Base-by-base conservation (phyloP, 2,329 filamentous ascomycete genomes). In the Coniochaeta prunicola region DNA sequence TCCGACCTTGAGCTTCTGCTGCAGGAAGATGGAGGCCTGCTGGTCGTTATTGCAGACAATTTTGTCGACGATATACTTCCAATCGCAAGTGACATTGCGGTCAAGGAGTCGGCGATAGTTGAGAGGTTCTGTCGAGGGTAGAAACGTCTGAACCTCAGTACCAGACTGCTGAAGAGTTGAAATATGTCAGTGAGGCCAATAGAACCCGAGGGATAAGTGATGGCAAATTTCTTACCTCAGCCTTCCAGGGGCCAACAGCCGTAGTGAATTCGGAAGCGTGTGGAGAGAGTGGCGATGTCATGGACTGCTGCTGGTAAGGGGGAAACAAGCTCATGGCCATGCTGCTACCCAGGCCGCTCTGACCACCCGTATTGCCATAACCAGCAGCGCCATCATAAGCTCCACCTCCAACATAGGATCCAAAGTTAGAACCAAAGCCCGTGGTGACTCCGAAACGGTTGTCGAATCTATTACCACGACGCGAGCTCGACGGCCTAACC, bases 21-120 rank as follows among this genome's bases (percentile, higher is more conserved):
- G 94, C 50, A 99, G 80, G 75, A 99, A 99, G 68, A 99, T 97
- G 2, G 94, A 99, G 10, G 96, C 94, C 74, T 99, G 94, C 74
- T 99, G 94, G 70, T 99, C 94, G 73, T 99, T 97, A 77, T 92
- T 97, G 83, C 91, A 96, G 65, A 99, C 92, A 70, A 99, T 99
- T 80, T 97, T 97, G 78, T 99, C 93, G 58, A 99, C 94, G 66
- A 99, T 97, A 72, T 96, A 97, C 76, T 94, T 96, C 94, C 93
- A 99, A 77, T 99, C 96, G 76, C 93, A 97, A 69, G 90, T 96
- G 74, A 96, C 91, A 70, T 93, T 96, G 69, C 92, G 92, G 70
- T 99, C 94, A 53, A 97, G 85, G 40, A 99, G 83, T 59, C 92
- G 92, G 61, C 94, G 92, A 69, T 97, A 99, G 74, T 99, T 97